phyloP scores from a whole-genome alignment of 768 basidiomycete genomes.

The Cubamyces sp. region DNA sequence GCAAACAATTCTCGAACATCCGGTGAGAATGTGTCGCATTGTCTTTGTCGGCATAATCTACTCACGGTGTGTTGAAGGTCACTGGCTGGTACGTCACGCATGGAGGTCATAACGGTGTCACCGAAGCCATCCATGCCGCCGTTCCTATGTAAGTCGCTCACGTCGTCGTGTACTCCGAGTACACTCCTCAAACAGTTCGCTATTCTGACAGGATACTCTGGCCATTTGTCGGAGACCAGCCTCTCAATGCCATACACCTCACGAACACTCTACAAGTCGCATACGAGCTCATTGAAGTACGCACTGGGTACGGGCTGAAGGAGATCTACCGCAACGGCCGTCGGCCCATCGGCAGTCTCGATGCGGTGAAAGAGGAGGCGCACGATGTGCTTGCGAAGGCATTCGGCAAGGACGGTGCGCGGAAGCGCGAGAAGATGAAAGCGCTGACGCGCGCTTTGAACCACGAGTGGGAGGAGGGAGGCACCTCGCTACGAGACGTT shows the following conservation, averaged over 20 bases:
- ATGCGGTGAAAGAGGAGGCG: slow-evolving; percentile 29
- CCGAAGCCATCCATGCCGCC: slow-evolving; percentile 30
- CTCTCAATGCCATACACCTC: slow-evolving; percentile 28
- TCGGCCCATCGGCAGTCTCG: slow-evolving; percentile 26
- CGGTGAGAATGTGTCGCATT: background rate
- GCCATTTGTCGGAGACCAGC: slow-evolving; percentile 33
- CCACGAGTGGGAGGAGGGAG: slow-evolving; percentile 17
- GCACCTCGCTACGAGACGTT: slow-evolving; percentile 5
- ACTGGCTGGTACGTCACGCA: slow-evolving; percentile 31
- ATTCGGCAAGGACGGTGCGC: slow-evolving; percentile 31
- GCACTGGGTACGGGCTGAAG: slow-evolving; percentile 26
- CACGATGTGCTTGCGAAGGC: slow-evolving; percentile 26
- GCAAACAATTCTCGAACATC: slow-evolving; percentile 22
- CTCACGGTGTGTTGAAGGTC: background rate
- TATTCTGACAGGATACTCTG: slow-evolving; percentile 30
- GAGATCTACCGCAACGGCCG: slow-evolving; percentile 26
- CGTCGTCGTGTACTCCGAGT: background rate
- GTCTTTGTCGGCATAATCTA: background rate
- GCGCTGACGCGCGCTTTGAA: slow-evolving; percentile 6
- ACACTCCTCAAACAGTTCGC: too few relatives aligned
- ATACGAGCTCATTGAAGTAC: slow-evolving; percentile 35
- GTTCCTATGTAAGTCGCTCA: slow-evolving; percentile 22
- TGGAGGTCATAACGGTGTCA: slow-evolving; percentile 32
- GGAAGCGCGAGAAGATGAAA: slow-evolving; percentile 29
- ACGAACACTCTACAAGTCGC: slow-evolving; percentile 28